These are phyloP conservation scores for Letharia columbiana DNA, from an alignment of 495 filamentous ascomycete genomes.

Conservation along the genomic window DNA sequence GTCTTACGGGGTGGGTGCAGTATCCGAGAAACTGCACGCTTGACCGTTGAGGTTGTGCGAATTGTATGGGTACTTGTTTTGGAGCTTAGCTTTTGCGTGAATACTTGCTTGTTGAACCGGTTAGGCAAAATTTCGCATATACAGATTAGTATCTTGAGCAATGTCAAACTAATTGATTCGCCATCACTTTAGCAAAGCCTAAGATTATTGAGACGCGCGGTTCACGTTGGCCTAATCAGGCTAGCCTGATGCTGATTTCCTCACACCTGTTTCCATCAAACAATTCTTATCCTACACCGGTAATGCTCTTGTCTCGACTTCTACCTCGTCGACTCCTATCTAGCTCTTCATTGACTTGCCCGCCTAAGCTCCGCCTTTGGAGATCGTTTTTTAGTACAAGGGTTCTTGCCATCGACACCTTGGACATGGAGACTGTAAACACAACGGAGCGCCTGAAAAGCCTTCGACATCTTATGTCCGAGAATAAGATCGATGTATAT, in stretches of 20 bases:
- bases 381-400: background rate
- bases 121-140: background rate
- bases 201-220: background rate
- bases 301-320: background rate
- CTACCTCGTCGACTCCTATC: background rate
- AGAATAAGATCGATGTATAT: slow-evolving; percentile 84
- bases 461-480: slow-evolving; percentile 81
- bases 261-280: background rate
- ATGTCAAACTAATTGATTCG: background rate
- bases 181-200: too few species aligned
- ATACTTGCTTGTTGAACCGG: background rate
- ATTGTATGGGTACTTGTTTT: background rate
- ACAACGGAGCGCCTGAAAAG: slow-evolving; percentile 67
- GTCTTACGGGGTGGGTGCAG: slow-evolving; percentile 42
- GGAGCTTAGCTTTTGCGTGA: background rate
- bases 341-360: background rate
- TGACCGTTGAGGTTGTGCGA: background rate
- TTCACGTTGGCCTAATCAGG: background rate
- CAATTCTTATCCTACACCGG: background rate
- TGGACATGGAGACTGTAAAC: slow-evolving; percentile 69
- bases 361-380: background rate
- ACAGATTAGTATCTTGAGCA: background rate
- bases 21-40: slow-evolving; percentile 23
- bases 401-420: background rate
- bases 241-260: background rate